Evolutionary conservation across 108 stramenopile genomes (phyloP), one percentile per base, ranked within the genome.

Genomic region (Skeletonema tropicum): DNA sequence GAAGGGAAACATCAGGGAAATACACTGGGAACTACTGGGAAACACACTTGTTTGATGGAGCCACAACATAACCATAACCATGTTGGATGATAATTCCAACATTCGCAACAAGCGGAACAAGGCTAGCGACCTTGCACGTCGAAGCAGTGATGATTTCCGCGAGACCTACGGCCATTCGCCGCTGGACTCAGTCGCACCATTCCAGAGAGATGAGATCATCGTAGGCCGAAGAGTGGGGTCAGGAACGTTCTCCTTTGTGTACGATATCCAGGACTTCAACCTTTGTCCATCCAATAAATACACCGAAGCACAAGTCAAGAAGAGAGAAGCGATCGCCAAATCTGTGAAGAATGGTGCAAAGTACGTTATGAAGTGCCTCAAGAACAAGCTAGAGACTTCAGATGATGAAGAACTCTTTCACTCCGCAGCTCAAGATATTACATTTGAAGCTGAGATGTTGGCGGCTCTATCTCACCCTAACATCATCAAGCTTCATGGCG

Each of bases 381-480:
- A 60, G 59, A 14, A 29, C 29, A 5, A 32, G 3, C 0, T 60
- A 3, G 59, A 60, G 19, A 23, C 2, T 11, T 29, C 26, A 0
- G 58, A 60, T 4, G 30, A 32, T 1, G 36, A 87, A 23, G 70
- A 82, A 2, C 72, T 86, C 32, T 60, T 60, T 3, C 59, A 5
- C 33, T 5, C 3, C 0, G 3, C 59, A 21, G 59, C 59, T 5
- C 33, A 60, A 3, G 59, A 60, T 15, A 60, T 60, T n/a, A 14
- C 13, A 14, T 3, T 6, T 21, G 59, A 60, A 60, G 59, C 59
- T 32, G 59, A 60, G 23, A 60, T 60, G 59, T 32, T 60, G 3
- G 33, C 30, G 14, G 59, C 59, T 3, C 15, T 60, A 0, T 29
- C 13, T 32, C 59, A 60, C 15, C 59, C 59, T 15, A 25, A 60